A percentile compares a stretch with the other conserved stretches of the same genome.
phyloP scores from a whole-genome alignment of 208 protist species.

The Phytomonas francai region DNA sequence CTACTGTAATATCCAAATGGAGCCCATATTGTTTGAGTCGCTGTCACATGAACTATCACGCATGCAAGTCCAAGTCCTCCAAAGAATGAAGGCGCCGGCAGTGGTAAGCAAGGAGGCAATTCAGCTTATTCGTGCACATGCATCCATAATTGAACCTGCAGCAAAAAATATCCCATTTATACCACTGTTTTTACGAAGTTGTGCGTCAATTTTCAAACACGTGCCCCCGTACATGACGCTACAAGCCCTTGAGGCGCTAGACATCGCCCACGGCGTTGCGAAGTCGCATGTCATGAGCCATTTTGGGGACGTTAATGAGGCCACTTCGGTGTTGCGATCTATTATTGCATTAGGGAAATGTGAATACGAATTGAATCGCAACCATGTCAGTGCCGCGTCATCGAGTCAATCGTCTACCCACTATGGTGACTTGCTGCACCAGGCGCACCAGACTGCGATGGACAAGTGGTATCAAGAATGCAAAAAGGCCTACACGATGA shows the following conservation, averaged over 20 bases:
- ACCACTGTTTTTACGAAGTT: conserved; percentile 46
- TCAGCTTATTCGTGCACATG: conserved; percentile 24
- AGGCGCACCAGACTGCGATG: conserved; percentile 36
- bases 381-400: background rate
- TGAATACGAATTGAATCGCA: conserved; percentile 11
- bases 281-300: conserved; percentile 30
- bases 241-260: conserved; percentile 33
- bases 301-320: conserved; percentile 51
- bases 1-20: background rate
- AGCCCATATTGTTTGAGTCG: background rate
- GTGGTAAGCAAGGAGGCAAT: conserved; percentile 34
- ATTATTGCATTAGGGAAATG: conserved; percentile 29
- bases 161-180: conserved; percentile 12
- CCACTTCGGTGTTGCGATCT: conserved; percentile 53
- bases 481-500: conserved; percentile 26
- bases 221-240: conserved; percentile 23
- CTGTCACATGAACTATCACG: conserved; percentile 62
- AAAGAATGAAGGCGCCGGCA: conserved; percentile 39
- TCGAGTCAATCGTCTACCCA: background rate
- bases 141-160: background rate
- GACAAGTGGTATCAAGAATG: conserved; percentile 41
- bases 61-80: conserved; percentile 71
- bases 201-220: conserved; percentile 43
- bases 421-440: conserved; percentile 20
- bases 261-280: conserved; percentile 21